These are phyloP conservation scores for Gyromitra esculenta DNA, from an alignment of 2,329 filamentous ascomycete species.

Conservation along the genomic window DNA sequence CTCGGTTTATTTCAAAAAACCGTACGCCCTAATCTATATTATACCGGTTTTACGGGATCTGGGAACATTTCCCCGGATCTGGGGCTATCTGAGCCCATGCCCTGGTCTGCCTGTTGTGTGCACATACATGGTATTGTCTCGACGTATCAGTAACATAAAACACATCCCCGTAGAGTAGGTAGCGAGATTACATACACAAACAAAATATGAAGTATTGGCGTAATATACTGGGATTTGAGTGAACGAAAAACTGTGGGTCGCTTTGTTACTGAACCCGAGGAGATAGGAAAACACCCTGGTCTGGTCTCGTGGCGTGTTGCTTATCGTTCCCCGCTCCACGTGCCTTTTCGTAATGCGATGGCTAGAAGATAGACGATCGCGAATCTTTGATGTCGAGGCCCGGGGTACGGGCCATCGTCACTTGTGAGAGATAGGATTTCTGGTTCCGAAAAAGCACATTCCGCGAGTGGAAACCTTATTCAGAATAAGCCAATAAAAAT, in stretches of 20 bases:
- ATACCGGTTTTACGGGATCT: slow-evolving; percentile 8
- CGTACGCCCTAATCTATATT: neutral
- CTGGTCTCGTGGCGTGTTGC: slow-evolving; percentile 6
- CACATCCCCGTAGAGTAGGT: neutral
- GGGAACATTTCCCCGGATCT: slow-evolving; percentile 14
- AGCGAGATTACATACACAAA: slow-evolving; percentile 1
- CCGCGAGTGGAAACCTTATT: slow-evolving; percentile 33
- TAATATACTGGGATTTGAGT: neutral
- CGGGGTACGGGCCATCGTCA: neutral
- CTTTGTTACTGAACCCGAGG: slow-evolving; percentile 1
- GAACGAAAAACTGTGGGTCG: slow-evolving; percentile 15
- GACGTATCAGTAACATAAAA: neutral
- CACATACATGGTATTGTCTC: neutral
- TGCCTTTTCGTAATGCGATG: slow-evolving; percentile 4
- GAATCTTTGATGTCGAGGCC: slow-evolving; percentile 4
- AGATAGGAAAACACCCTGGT: neutral
- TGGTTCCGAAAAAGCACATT: slow-evolving; percentile 17
- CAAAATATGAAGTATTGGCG: neutral
- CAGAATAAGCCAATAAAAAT: slow-evolving; percentile 11
- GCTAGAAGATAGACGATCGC: slow-evolving; percentile 1
- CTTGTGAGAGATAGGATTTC: neutral
- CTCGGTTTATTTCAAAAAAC: neutral
- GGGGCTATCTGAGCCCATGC: neutral
- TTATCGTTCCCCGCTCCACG: neutral
- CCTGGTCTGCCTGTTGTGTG: neutral